Evolutionary conservation across 306 rosid species (phyloP).

Genomic region (Prunus dulcis): DNA sequence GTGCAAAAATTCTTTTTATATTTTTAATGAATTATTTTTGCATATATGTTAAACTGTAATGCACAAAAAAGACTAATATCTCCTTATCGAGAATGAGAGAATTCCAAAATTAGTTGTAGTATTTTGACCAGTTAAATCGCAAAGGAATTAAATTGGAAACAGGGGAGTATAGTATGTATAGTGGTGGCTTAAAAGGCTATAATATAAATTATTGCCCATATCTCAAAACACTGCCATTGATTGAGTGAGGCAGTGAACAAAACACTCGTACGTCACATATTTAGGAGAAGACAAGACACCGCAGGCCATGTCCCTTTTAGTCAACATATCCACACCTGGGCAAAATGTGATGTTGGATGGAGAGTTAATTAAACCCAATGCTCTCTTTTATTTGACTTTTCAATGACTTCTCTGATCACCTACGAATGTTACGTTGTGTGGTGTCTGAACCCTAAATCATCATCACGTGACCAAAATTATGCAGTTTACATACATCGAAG

Average conservation of each 20-base stretch:
- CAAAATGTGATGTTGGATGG: neutral
- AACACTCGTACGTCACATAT: neutral
- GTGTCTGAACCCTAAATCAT: too few relatives aligned
- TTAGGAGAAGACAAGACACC: conserved; percentile 1
- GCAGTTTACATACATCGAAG: too few relatives aligned
- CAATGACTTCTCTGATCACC: too few relatives aligned
- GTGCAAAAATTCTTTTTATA: too few relatives aligned
- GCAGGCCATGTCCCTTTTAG: neutral
- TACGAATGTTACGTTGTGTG: too few relatives aligned
- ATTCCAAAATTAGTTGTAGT: neutral
- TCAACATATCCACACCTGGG: neutral
- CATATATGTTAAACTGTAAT: too few relatives aligned
- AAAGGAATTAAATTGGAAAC: neutral
- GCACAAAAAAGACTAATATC: fast-evolving
- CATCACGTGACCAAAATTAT: too few relatives aligned
- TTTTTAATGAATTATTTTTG: too few relatives aligned
- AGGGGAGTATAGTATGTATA: neutral
- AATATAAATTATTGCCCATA: neutral
- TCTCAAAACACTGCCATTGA: neutral
- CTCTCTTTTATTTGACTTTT: too few relatives aligned
- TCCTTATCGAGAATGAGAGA: too few relatives aligned
- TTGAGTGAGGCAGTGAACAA: conserved; percentile 1
- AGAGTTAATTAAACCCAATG: neutral
- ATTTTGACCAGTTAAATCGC: neutral
- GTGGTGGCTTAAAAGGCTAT: neutral